phyloP scores from a whole-genome alignment of 768 basidiomycete genomes.

The Trametes elegans region DNA sequence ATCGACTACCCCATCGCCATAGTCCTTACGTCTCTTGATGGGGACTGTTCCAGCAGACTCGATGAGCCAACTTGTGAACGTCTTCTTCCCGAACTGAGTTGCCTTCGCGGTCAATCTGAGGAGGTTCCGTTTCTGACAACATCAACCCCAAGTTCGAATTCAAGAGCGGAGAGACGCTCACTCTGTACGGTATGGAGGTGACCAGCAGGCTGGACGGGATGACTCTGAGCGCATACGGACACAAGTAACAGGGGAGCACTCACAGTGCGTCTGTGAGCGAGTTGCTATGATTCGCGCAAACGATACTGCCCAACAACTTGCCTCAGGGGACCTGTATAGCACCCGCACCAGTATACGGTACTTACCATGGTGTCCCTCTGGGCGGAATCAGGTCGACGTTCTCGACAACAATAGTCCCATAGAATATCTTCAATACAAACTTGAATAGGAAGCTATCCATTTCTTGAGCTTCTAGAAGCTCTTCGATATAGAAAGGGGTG shows the following conservation, averaged over 20 bases:
- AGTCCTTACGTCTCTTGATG: constrained; percentile 74
- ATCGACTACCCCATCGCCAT: constrained; percentile 49
- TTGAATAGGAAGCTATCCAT: constrained; percentile 61
- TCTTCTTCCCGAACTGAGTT: constrained; percentile 78
- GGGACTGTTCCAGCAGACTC: constrained; percentile 87
- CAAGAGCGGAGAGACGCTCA: constrained; percentile 25
- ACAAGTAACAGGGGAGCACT: constrained; percentile 25
- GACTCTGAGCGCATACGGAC: too few relatives aligned
- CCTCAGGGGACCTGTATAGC: not conserved
- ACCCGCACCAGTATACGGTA: not conserved
- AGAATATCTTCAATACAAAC: constrained; percentile 89
- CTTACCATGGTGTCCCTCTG: constrained; percentile 73
- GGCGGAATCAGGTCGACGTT: constrained; percentile 67
- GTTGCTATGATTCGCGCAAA: constrained; percentile 86
- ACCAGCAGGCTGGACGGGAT: constrained; percentile 69
- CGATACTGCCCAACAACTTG: constrained; percentile 49
- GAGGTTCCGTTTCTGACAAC: constrained; percentile 65
- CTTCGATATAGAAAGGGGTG: not conserved
- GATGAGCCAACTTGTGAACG: constrained; percentile 89
- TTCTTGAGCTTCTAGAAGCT: not conserved
- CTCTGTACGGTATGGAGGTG: constrained; percentile 69
- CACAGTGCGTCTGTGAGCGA: constrained; percentile 85
- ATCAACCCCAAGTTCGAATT: too few relatives aligned
- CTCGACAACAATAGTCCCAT: constrained; percentile 85
- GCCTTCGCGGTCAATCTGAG: constrained; percentile 85